Evolutionary conservation across 257 asterid genomes (phyloP).

Genomic region (Fraxinus anomala): DNA sequence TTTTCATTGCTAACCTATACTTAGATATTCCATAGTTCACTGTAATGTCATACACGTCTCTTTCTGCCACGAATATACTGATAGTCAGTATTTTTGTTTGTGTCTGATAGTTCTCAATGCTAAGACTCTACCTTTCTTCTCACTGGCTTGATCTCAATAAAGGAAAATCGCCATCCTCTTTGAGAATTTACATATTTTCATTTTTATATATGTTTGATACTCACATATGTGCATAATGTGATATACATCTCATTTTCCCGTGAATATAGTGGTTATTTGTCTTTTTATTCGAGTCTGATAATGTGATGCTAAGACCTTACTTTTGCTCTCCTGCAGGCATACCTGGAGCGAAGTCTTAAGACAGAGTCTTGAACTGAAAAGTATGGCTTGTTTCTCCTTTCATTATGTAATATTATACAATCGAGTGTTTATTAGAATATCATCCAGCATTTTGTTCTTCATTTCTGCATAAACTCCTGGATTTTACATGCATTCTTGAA

Average conservation of each 20-base stretch:
- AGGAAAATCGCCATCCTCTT: neutral
- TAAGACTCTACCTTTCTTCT: neutral
- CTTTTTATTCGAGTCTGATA: neutral
- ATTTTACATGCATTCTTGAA: conserved; percentile 20
- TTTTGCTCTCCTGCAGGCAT: conserved; percentile 59
- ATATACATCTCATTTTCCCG: neutral
- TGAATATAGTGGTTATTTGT: neutral
- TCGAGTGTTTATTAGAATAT: conserved; percentile 14
- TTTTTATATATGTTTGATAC: neutral
- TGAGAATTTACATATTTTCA: neutral
- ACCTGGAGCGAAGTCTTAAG: conserved; percentile 64
- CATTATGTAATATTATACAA: conserved; percentile 17
- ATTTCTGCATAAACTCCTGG: conserved; percentile 6
- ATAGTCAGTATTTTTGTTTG: neutral
- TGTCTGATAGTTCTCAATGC: neutral
- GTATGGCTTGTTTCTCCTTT: conserved; percentile 10
- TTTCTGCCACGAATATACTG: neutral
- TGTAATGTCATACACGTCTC: neutral
- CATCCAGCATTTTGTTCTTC: conserved; percentile 19
- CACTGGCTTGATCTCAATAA: neutral
- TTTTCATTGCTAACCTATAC: neutral
- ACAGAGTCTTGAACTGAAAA: conserved; percentile 43
- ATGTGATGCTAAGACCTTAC: conserved; percentile 19
- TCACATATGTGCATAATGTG: neutral
- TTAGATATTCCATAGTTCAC: neutral